Percentiles rank a stretch among this genome's conserved stretches.
phyloP scores from a whole-genome alignment of 2,329 filamentous ascomycete species.

The Xenosphaeropsis pyriputrescens region DNA sequence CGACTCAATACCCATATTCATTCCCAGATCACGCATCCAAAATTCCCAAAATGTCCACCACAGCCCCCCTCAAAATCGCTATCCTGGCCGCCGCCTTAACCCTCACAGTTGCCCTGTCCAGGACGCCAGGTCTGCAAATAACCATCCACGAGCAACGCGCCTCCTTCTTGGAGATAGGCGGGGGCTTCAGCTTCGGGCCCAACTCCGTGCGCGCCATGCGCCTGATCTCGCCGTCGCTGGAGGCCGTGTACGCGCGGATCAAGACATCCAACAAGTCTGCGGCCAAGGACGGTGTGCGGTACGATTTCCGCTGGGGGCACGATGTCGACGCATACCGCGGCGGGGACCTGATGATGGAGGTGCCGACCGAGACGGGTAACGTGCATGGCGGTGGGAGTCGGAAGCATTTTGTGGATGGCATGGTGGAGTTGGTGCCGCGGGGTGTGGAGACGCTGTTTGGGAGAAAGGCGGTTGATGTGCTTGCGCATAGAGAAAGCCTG shows the following conservation, averaged over 20 bases:
- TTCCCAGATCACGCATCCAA: too few species aligned
- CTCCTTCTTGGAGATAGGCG: slow-evolving; percentile 40
- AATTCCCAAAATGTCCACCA: too few species aligned
- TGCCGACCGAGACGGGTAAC: slow-evolving; percentile 13
- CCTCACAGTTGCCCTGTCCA: slow-evolving; percentile 34
- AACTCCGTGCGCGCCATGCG: slow-evolving; percentile 40
- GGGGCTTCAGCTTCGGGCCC: slow-evolving; percentile 39
- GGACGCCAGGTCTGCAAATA: slow-evolving; percentile 23
- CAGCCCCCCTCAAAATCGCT: slow-evolving; percentile 23
- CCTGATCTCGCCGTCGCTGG: slow-evolving; percentile 19
- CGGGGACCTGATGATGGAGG: slow-evolving; percentile 11
- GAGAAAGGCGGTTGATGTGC: slow-evolving; percentile 19
- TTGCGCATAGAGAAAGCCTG: slow-evolving; percentile 6
- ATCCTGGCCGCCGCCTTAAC: slow-evolving; percentile 42
- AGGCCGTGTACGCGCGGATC: slow-evolving; percentile 24
- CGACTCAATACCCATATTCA: too few species aligned
- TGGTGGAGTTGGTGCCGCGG: slow-evolving; percentile 20
- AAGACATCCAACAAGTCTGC: slow-evolving; percentile 12
- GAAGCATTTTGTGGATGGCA: slow-evolving; percentile 3
- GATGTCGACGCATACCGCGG: slow-evolving; percentile 6
- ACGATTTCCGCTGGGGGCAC: slow-evolving; percentile 21
- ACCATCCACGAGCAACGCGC: slow-evolving; percentile 39
- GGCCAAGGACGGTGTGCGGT: slow-evolving; percentile 21
- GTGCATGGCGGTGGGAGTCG: slow-evolving; percentile 14
- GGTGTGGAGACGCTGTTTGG: slow-evolving; percentile 17